Evolutionary conservation across 1,284 basidiomycete genomes (phyloP).

Genomic region (Sporisorium graminicola): DNA sequence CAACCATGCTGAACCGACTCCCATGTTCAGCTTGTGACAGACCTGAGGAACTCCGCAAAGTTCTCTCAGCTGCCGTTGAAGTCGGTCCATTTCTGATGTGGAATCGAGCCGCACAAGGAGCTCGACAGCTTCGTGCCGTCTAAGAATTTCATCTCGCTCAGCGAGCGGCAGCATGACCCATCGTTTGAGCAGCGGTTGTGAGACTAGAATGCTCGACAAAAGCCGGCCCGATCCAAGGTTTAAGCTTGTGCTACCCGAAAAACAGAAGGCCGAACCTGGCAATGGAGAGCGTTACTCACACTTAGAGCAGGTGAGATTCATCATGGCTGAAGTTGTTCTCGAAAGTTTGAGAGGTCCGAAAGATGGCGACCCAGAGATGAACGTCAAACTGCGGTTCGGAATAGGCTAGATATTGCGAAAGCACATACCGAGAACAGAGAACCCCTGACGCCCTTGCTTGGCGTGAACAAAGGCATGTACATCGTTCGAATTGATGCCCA

Average conservation of each 20-base stretch:
- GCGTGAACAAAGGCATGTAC: slow-evolving; percentile 42
- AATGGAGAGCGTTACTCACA: slow-evolving; percentile 9
- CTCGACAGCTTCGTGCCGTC: slow-evolving; percentile 46
- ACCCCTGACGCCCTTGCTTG: slow-evolving; percentile 30
- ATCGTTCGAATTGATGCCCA: slow-evolving; percentile 41
- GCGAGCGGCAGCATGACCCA: slow-evolving; percentile 46
- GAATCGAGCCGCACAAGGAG: slow-evolving; percentile 29
- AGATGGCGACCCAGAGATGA: neutral
- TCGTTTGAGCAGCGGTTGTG: slow-evolving; percentile 29
- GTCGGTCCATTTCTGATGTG: slow-evolving; percentile 14
- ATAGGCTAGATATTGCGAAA: neutral
- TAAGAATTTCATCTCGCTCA: slow-evolving; percentile 16
- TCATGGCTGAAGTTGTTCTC: slow-evolving; percentile 13
- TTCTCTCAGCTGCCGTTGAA: slow-evolving; percentile 25
- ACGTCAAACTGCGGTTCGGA: neutral
- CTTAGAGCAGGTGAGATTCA: slow-evolving; percentile 36
- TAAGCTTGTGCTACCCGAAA: neutral
- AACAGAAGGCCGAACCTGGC: too few species aligned
- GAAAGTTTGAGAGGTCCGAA: neutral
- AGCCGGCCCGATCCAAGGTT: neutral
- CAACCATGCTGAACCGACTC: slow-evolving; percentile 14
- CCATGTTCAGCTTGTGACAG: slow-evolving; percentile 37
- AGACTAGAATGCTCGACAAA: slow-evolving; percentile 7
- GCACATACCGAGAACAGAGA: slow-evolving; percentile 39
- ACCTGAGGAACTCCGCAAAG: slow-evolving; percentile 28